Percentiles rank a stretch among this genome's conserved stretches.
Conservation (phyloP, 495 filamentous ascomycete species). For the Antarctomyces pellizariae region DNA sequence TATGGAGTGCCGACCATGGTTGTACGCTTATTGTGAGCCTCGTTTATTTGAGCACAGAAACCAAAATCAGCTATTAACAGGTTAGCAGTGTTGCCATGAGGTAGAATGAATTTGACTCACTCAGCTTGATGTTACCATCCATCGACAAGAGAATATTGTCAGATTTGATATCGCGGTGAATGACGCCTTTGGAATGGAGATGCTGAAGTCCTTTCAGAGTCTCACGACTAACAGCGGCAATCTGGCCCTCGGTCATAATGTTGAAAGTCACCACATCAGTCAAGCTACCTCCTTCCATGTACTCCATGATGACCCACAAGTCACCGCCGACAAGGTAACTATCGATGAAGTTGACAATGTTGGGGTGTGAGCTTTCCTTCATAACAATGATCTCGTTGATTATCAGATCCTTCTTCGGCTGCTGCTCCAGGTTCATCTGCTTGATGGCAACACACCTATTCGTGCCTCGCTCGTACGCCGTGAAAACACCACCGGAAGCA, state of each 20-base stretch:
- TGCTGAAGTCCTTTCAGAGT: slow-evolving; percentile 83
- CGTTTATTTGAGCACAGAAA: slow-evolving; percentile 97
- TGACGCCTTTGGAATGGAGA: slow-evolving; percentile 90
- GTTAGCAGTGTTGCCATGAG: slow-evolving; percentile 4
- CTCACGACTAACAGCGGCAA: slow-evolving; percentile 86
- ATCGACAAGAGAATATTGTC: slow-evolving; percentile 91
- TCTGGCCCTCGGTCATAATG: slow-evolving; percentile 94
- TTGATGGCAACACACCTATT: slow-evolving; percentile 92
- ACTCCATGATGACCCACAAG: slow-evolving; percentile 98
- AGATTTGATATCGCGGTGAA: slow-evolving; percentile 96
- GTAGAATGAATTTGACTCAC: slow-evolving; percentile 27
- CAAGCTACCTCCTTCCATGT: slow-evolving; percentile 93
- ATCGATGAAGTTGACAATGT: slow-evolving; percentile 98
- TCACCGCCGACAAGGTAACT: slow-evolving; percentile 76
- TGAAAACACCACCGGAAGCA: slow-evolving; percentile 88
- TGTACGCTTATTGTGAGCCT: slow-evolving; percentile 86
- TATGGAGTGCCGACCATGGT: slow-evolving; percentile 99
- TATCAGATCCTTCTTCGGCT: slow-evolving; percentile 96
- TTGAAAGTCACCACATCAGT: slow-evolving; percentile 98
- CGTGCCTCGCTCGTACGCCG: slow-evolving; percentile 61
- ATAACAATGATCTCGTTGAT: slow-evolving; percentile 98
- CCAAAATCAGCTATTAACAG: slow-evolving; percentile 65
- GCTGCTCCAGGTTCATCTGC: slow-evolving; percentile 97
- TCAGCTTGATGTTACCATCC: slow-evolving; percentile 93
- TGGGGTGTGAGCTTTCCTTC: slow-evolving; percentile 95